Percentiles rank a stretch among this genome's conserved stretches.
phyloP scores from a whole-genome alignment of 208 protist genomes.

The Leishmania turanica region DNA sequence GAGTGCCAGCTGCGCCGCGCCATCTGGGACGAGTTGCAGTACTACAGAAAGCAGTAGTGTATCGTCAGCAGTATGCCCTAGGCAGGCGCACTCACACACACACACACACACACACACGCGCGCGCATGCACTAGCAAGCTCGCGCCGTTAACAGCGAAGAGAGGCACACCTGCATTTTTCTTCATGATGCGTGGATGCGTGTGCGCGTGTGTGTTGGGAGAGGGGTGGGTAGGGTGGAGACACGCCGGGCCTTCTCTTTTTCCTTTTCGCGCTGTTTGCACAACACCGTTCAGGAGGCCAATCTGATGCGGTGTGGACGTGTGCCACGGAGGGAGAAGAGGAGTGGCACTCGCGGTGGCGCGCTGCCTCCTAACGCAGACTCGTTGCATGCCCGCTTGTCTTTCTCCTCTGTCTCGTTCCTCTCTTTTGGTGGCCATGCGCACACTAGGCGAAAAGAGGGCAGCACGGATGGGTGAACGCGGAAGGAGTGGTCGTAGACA shows the following conservation, averaged over 20 bases:
- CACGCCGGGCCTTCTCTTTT: background rate
- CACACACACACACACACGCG: background rate
- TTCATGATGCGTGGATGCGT: background rate
- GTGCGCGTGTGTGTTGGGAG: background rate
- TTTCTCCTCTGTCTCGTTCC: background rate
- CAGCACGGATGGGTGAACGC: too few relatives aligned
- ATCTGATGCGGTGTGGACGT: background rate
- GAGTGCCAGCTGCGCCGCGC: conserved; percentile 78
- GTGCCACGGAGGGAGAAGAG: background rate
- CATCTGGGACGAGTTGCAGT: conserved; percentile 79
- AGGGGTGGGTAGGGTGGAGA: background rate
- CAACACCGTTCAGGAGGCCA: background rate
- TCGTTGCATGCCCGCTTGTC: background rate
- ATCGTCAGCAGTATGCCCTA: conserved; percentile 17
- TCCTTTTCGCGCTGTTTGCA: background rate
- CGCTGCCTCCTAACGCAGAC: background rate
- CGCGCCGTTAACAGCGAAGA: background rate
- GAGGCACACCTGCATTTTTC: background rate
- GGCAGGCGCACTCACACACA: background rate
- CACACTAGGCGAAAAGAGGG: background rate
- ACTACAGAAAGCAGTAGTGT: conserved; percentile 49
- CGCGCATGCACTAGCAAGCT: background rate
- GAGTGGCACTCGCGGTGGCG: background rate
- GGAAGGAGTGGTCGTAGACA: background rate
- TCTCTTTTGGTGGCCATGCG: background rate